Evolutionary conservation across 2,329 filamentous ascomycete species (phyloP), one percentile per base, ranked within the genome.

Genomic region (Penicillium sp.): DNA sequence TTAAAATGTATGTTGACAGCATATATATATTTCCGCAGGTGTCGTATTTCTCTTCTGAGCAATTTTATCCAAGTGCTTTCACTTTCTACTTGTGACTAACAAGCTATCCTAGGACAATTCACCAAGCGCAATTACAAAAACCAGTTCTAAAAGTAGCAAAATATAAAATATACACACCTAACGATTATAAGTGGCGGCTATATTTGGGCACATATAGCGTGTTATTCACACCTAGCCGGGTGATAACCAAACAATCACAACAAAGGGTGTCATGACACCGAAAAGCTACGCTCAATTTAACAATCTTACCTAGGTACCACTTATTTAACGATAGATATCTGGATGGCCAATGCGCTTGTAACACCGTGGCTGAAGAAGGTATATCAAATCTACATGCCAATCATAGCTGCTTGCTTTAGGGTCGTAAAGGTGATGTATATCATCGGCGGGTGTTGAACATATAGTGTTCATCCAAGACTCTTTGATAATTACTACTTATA

Each of bases 311-410:
- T 26, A 26, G 24, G 24, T 18, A n/a, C 6, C 5, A 8, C 10
- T 14, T 37, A 43, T 16, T 13, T 14, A 51, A 44, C 8, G 31
- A 31, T n/a, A 16, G 9, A 43, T 1, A 22, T 37, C 13, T 10
- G 11, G 35, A 39, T 37, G 46, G 45, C 31, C 38, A 55, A 32
- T 50, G 46, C 45, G n/a, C 38, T 24, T 55, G 52, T 55, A 20
- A 50, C 31, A 55, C 52, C 31, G 45, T 31, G 52, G 52, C 46
- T 55, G 52, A 37, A 31, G 50, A 10, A 22, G 16, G 22, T 42
- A 16, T 49, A 55, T 55, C 45, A 55, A 43, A 16, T 43, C 47
- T 54, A 43, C 18, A 44, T 43, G 6, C 13, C 20, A 42, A 20
- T 7, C 16, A 31, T 37, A 18, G 24, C 40, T 44, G 29, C 22